Percentiles rank a stretch among this genome's conserved stretches.
Evolutionary conservation across 2,329 filamentous ascomycete species (phyloP).

Genomic region (Huntiella abstrusa): DNA sequence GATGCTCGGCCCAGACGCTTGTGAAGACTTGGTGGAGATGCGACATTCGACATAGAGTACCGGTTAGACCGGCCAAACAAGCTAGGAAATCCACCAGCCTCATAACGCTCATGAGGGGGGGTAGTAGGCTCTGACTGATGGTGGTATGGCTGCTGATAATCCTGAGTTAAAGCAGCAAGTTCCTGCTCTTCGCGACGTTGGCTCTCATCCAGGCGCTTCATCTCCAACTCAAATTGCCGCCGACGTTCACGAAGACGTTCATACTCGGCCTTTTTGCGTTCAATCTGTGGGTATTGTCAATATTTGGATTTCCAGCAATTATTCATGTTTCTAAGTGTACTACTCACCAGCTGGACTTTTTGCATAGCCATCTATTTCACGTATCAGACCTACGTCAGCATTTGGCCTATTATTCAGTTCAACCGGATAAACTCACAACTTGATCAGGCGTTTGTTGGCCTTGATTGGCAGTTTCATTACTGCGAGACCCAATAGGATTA

Average conservation of each 20-base stretch:
- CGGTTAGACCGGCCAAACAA: conserved; percentile 71
- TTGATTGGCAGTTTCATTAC: background rate
- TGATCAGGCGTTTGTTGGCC: conserved; percentile 1
- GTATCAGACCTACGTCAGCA: background rate
- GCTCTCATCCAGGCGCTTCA: conserved; percentile 75
- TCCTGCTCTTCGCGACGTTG: conserved; percentile 69
- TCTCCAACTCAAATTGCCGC: conserved; percentile 75
- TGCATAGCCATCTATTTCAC: conserved; percentile 7
- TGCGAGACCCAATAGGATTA: conserved; percentile 4
- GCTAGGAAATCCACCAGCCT: conserved; percentile 48
- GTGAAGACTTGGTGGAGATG: conserved; percentile 58
- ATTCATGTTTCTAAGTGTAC: conserved; percentile 16
- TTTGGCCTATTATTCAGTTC: background rate
- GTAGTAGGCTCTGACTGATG: conserved; percentile 92
- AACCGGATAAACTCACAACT: background rate
- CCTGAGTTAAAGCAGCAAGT: conserved; percentile 67
- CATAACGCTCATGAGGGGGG: conserved; percentile 78
- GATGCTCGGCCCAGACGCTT: conserved; percentile 44
- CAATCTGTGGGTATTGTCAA: conserved; percentile 38
- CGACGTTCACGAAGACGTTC: conserved; percentile 80
- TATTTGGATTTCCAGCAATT: conserved; percentile 12
- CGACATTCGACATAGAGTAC: conserved; percentile 75
- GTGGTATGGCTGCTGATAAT: conserved; percentile 45
- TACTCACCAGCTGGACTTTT: conserved; percentile 16
- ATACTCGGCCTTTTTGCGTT: conserved; percentile 86